These are phyloP conservation scores for Aspergillus bertholletiae DNA, from an alignment of 495 filamentous ascomycete species.

Conservation along the genomic window DNA sequence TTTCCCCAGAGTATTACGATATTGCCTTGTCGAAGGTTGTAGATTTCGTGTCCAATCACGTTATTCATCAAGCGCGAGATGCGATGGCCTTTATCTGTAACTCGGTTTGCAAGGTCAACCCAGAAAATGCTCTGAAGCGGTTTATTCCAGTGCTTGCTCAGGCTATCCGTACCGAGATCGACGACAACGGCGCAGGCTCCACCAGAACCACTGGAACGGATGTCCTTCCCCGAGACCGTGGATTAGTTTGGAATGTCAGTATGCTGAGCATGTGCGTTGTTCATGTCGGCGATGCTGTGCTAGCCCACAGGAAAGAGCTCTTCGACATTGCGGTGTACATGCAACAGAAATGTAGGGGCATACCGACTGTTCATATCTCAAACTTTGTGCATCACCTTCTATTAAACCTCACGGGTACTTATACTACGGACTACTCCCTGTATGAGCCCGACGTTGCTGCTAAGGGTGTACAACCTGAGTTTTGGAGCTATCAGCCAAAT, in stretches of 20 bases:
- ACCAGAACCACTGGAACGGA: conserved; percentile 91
- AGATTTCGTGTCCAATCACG: conserved; percentile 89
- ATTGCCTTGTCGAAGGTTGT: conserved; percentile 87
- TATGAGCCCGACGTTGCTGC: conserved; percentile 67
- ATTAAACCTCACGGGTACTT: conserved; percentile 92
- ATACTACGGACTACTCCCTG: conserved; percentile 81
- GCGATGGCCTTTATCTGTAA: conserved; percentile 99
- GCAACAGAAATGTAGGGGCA: conserved; percentile 90
- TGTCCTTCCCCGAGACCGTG: conserved; percentile 87
- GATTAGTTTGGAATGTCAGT: conserved; percentile 93
- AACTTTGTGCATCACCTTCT: conserved; percentile 98
- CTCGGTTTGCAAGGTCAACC: conserved; percentile 88
- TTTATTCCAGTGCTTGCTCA: conserved; percentile 85
- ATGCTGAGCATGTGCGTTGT: conserved; percentile 98
- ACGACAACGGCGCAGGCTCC: conserved; percentile 94
- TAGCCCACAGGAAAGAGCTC: conserved; percentile 82
- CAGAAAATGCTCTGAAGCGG: conserved; percentile 83
- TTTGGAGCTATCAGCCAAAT: conserved; percentile 75
- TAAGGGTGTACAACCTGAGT: conserved; percentile 55
- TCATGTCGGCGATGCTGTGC: conserved; percentile 84
- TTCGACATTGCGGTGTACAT: conserved; percentile 92
- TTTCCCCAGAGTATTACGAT: conserved; percentile 94
- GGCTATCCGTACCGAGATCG: conserved; percentile 93
- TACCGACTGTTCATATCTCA: conserved; percentile 91
- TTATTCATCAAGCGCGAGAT: conserved; percentile 94